Percentiles rank a stretch among this genome's conserved stretches.
These are phyloP conservation scores for Leccinum fuscescens DNA, from an alignment of 1,284 basidiomycete species.

Conservation along the genomic window DNA sequence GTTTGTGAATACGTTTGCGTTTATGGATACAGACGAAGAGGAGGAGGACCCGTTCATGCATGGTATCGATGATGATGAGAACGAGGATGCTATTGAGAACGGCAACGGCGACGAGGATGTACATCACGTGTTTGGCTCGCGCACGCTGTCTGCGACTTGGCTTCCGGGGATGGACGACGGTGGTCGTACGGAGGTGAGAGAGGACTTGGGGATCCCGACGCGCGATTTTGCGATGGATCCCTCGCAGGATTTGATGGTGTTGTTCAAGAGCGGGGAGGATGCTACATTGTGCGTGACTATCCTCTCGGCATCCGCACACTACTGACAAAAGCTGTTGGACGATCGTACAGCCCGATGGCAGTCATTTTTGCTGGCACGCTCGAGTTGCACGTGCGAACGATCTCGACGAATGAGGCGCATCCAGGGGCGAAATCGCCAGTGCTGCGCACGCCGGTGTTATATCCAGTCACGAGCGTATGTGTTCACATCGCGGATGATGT, in stretches of 20 bases:
- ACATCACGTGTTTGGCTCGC: slow-evolving; percentile 14
- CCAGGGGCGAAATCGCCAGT: slow-evolving; percentile 34
- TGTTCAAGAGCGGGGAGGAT: slow-evolving; percentile 38
- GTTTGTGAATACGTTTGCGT: neutral
- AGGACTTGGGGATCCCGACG: slow-evolving; percentile 43
- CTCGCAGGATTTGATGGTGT: slow-evolving; percentile 54
- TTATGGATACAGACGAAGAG: neutral
- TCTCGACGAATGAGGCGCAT: slow-evolving; percentile 45
- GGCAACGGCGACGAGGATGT: neutral
- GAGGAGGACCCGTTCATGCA: neutral
- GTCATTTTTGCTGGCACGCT: slow-evolving; percentile 16
- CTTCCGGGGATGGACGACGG: slow-evolving; percentile 34
- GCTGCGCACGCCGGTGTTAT: slow-evolving; percentile 18
- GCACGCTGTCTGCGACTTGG: slow-evolving; percentile 38
- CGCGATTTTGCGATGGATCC: slow-evolving; percentile 67
- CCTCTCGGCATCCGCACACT: neutral
- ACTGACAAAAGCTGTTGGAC: neutral
- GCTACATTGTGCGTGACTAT: slow-evolving; percentile 12
- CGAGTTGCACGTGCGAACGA: slow-evolving; percentile 40
- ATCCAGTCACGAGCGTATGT: slow-evolving; percentile 33
- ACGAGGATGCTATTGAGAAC: neutral
- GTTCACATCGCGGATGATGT: slow-evolving; percentile 54
- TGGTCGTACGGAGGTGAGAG: slow-evolving; percentile 27
- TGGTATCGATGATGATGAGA: neutral
- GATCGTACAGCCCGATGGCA: slow-evolving; percentile 8